Conservation (phyloP, 306 rosid genomes). For the Lathyrus aphaca region DNA sequence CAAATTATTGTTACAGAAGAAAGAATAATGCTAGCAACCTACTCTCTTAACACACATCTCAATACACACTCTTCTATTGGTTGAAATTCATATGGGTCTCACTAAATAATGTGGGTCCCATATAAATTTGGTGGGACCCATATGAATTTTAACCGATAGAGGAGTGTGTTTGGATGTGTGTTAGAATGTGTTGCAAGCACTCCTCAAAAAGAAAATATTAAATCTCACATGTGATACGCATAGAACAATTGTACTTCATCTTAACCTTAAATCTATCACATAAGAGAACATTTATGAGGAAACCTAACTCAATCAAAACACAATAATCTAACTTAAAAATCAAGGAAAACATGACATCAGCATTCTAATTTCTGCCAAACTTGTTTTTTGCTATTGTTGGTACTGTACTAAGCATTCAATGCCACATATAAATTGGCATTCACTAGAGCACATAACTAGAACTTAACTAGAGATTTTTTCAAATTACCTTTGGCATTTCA, state of each 20-base stretch:
- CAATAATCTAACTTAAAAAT: not conserved
- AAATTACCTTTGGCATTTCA: slow-evolving; percentile 84
- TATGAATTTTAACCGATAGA: too few species aligned
- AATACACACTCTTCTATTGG: too few species aligned
- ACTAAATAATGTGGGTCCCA: too few species aligned
- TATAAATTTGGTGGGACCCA: too few species aligned
- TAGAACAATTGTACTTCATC: slow-evolving; percentile 22
- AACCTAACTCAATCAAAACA: slow-evolving; percentile 10
- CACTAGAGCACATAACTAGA: slow-evolving; percentile 10
- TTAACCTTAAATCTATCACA: slow-evolving; percentile 28
- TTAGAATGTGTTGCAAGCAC: too few species aligned
- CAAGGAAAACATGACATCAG: slow-evolving; percentile 23
- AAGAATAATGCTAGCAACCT: too few species aligned
- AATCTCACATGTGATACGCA: slow-evolving; percentile 2
- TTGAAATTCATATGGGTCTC: too few species aligned
- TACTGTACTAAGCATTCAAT: slow-evolving; percentile 1
- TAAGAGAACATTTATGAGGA: slow-evolving; percentile 4
- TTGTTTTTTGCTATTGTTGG: not conserved
- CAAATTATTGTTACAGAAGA: slow-evolving; percentile 11
- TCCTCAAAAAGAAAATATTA: slow-evolving; percentile 1
- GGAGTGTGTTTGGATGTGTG: too few species aligned
- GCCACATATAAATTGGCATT: slow-evolving; percentile 5
- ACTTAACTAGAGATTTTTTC: slow-evolving; percentile 24
- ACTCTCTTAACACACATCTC: too few species aligned
- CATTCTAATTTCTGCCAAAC: slow-evolving; percentile 24